Evolutionary conservation across 305 asterid genomes (phyloP).

Genomic region (Fraxinus dipetala): DNA sequence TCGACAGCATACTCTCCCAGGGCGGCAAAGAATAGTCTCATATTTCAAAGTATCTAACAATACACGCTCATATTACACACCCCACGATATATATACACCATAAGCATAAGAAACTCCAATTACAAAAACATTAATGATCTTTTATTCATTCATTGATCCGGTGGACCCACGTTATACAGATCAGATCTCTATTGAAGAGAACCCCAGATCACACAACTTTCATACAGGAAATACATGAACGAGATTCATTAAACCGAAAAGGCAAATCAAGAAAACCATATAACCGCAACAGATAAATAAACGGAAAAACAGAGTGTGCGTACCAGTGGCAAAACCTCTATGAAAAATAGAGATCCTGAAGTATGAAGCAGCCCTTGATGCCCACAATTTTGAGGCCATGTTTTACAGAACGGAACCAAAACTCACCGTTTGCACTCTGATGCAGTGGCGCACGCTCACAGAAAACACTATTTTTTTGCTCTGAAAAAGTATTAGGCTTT

Average conservation of each 20-base stretch:
- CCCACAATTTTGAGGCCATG: conserved; percentile 88
- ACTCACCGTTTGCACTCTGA: conserved; percentile 24
- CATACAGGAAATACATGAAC: background rate
- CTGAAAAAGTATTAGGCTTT: conserved; percentile 9
- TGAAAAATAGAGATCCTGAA: conserved; percentile 70
- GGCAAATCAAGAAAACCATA: conserved; percentile 5
- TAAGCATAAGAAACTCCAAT: background rate
- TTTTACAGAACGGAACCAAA: conserved; percentile 15
- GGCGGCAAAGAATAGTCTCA: background rate
- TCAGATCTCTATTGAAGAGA: conserved; percentile 41
- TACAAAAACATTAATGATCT: conserved; percentile 16
- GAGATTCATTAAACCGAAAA: conserved; percentile 17
- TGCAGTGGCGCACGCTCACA: conserved; percentile 27
- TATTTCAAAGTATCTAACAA: background rate
- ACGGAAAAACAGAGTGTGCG: background rate
- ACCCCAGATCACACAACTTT: conserved; percentile 41
- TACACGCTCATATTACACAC: background rate
- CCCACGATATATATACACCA: conserved; percentile 1
- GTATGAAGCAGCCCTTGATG: conserved; percentile 74
- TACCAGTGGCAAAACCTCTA: conserved; percentile 92
- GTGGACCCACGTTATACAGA: conserved; percentile 19
- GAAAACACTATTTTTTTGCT: background rate
- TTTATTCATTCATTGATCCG: conserved; percentile 4
- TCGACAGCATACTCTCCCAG: background rate
- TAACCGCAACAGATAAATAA: background rate